Evolutionary conservation across 352 stramenopile genomes (phyloP), one percentile per base, ranked within the genome.

Genomic region (Elongisporangium prolatum): DNA sequence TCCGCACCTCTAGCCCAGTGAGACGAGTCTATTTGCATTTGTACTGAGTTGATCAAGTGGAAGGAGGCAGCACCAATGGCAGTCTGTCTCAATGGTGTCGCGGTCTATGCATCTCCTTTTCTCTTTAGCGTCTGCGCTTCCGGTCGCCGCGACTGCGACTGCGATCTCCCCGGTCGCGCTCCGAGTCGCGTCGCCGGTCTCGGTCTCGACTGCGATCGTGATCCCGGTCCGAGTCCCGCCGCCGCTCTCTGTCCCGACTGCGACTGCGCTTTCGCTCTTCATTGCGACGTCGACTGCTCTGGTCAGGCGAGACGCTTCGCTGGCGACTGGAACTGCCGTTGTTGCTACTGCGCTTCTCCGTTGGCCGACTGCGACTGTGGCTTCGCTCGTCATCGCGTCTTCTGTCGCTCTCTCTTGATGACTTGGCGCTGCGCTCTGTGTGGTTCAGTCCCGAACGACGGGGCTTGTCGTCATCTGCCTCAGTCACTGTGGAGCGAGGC

Each of bases 1-100:
- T 18, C 52, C 48, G n/a, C 56, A 50, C 16, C 21, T 54, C 47
- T 57, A 44, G 34, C 48, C 53, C 11, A 52, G 47, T 57, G n/a
- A n/a, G n/a, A n/a, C n/a, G 24, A 34, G 60, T 68, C 57, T 67
- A 63, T 60, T 22, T 57, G 40, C 50, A 63, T 60, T 49, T 60
- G 52, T 25, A 59, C 57, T 59, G 51, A 49, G 53, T 52, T 52
- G 54, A 25, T 34, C 4, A 34, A 34, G 24, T 34, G 24, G 24
- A 7, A 3, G 24, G 38, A 51, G 48, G 44, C 34, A 50, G 47
- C 11, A 22, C n/a, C 56, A 22, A 49, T 5, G 21, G 17, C 52
- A 57, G 24, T 22, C 52, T 38, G 52, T 37, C 37, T 47, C 9
- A 56, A 51, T 59, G 21, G 18, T 50, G 18, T 44, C n/a, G 34